Evolutionary conservation across 2,329 filamentous ascomycete genomes (phyloP).

Genomic region (Pyricularia sp.): DNA sequence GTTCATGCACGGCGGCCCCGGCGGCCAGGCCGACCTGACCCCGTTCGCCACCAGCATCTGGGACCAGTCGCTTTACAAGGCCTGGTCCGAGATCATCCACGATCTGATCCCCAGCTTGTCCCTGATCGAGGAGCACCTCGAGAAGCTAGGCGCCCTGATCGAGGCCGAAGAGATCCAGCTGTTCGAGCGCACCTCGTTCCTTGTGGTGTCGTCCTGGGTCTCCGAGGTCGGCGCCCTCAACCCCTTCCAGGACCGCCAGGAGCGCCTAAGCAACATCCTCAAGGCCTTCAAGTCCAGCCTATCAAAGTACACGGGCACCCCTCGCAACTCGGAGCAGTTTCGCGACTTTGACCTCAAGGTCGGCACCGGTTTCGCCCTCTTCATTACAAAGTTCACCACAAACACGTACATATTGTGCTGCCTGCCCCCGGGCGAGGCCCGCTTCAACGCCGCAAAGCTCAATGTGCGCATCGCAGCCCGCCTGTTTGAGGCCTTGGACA

Average conservation of each 20-base stretch:
- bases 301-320: constrained; percentile 63
- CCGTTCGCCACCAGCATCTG: constrained; percentile 95
- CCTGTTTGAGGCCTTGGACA: constrained; percentile 60
- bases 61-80: constrained; percentile 97
- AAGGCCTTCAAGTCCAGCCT: constrained; percentile 92
- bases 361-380: constrained; percentile 70
- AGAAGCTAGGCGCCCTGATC: constrained; percentile 69
- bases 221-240: constrained; percentile 63
- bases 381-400: constrained; percentile 89
- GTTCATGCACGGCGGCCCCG: constrained; percentile 24
- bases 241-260: constrained; percentile 83
- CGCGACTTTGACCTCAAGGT: constrained; percentile 71
- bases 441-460: constrained; percentile 80
- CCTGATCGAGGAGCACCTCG: constrained; percentile 76
- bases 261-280: constrained; percentile 90
- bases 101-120: constrained; percentile 89
- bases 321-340: constrained; percentile 72
- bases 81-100: constrained; percentile 97
- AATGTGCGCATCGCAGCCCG: constrained; percentile 80
- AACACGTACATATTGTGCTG: constrained; percentile 95
- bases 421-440: constrained; percentile 78
- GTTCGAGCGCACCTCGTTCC: constrained; percentile 90
- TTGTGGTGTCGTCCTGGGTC: constrained; percentile 89
- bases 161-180: constrained; percentile 88
- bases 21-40: constrained; percentile 50